phyloP scores from a whole-genome alignment of 139 green algal species.

The Pleodorina starrii region DNA sequence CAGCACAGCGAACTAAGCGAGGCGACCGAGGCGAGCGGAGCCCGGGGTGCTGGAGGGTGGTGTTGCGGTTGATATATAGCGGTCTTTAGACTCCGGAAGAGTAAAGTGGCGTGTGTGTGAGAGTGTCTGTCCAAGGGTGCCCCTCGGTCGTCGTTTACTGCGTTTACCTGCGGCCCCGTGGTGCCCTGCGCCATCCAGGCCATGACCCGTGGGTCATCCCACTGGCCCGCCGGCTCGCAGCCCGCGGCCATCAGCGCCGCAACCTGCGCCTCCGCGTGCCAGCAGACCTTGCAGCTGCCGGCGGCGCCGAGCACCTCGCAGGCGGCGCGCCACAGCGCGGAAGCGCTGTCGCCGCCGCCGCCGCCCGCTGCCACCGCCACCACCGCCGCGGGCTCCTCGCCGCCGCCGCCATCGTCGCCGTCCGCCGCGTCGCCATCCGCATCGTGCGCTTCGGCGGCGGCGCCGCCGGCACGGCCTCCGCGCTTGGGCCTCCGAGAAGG shows the following conservation, averaged over 20 bases:
- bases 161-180: constrained; percentile 10
- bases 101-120: no score
- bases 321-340: constrained; percentile 18
- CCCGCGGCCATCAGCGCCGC: constrained; percentile 27
- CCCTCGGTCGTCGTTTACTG: no score
- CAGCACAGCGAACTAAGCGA: no score
- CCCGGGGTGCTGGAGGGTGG: no score
- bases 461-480: no score
- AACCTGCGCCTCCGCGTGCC: constrained; percentile 34
- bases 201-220: constrained; percentile 39
- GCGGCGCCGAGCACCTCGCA: constrained; percentile 11
- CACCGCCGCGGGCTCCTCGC: background rate
- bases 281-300: constrained; percentile 28
- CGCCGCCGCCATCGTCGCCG: background rate
- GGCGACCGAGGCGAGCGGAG: no score
- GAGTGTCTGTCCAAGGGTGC: no score
- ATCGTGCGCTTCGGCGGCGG: no score
- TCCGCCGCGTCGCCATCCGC: no score
- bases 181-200: constrained; percentile 2
- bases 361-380: background rate
- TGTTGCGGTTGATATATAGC: no score
- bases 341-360: background rate
- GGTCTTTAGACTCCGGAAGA: no score
- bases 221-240: constrained; percentile 27
- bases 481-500: no score